Percentiles rank a stretch among this genome's conserved stretches.
Conservation (phyloP, 2,329 filamentous ascomycete species). For the Ophiostoma angusticollis region DNA sequence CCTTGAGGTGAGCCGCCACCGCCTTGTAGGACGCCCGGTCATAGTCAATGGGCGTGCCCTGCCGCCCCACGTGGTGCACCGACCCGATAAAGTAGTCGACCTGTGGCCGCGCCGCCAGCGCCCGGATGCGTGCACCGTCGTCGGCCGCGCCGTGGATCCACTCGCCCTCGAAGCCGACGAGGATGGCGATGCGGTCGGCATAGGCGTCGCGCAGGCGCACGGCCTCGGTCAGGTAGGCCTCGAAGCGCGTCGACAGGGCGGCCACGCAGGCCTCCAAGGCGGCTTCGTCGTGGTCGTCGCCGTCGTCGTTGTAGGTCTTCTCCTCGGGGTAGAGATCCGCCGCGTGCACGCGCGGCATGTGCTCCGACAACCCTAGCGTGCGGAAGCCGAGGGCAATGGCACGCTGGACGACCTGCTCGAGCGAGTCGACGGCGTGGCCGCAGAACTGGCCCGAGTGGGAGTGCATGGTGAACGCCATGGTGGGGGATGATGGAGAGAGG, state of each 20-base stretch:
- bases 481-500: not conserved
- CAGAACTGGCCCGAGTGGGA: slow-evolving; percentile 98
- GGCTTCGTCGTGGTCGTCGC: slow-evolving; percentile 35
- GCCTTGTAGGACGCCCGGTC: slow-evolving; percentile 52
- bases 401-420: slow-evolving; percentile 71
- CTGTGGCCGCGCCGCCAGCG: slow-evolving; percentile 36
- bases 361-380: slow-evolving; percentile 81
- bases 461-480: slow-evolving; percentile 95
- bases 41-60: slow-evolving; percentile 79
- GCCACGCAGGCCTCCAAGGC: slow-evolving; percentile 35
- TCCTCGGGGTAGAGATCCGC: slow-evolving; percentile 90
- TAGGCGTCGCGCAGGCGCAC: slow-evolving; percentile 59
- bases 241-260: slow-evolving; percentile 42
- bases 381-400: slow-evolving; percentile 70
- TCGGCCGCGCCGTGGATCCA: slow-evolving; percentile 65
- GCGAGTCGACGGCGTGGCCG: slow-evolving; percentile 70
- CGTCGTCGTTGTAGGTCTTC: slow-evolving; percentile 41
- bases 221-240: slow-evolving; percentile 65
- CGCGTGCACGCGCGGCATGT: slow-evolving; percentile 69
- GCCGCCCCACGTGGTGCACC: slow-evolving; percentile 73
- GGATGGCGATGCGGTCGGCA: slow-evolving; percentile 55
- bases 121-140: slow-evolving; percentile 46
- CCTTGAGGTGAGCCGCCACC: too few relatives aligned
- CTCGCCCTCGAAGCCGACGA: slow-evolving; percentile 87
- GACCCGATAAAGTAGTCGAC: slow-evolving; percentile 84